phyloP scores from a whole-genome alignment of 805 yeast genomes.

The Sporopachydermia quercuum region DNA sequence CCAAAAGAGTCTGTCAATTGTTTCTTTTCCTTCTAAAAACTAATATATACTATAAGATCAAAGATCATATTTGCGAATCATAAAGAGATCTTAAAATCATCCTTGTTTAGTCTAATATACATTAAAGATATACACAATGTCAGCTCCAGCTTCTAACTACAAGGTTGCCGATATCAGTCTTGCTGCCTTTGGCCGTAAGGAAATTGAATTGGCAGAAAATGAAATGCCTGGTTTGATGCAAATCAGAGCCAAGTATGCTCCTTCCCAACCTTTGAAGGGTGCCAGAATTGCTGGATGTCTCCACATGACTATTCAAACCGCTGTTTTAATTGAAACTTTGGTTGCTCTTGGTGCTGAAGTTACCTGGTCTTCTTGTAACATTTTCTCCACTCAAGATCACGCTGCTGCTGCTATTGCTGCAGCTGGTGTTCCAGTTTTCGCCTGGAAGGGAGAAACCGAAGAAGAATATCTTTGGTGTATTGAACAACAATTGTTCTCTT shows the following conservation, averaged over 20 bases:
- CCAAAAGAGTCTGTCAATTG: too few species aligned
- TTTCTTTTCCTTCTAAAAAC: too few species aligned
- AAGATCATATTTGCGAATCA: too few species aligned
- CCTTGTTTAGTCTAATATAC: too few species aligned
- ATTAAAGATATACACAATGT: too few species aligned
- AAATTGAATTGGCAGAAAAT: constrained; percentile 95
- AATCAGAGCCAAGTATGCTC: constrained; percentile 86
- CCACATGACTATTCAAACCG: constrained; percentile 99
- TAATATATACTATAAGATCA: too few species aligned
- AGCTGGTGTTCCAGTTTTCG: constrained; percentile 96
- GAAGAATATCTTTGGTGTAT: constrained; percentile 99
- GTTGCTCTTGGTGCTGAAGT: constrained; percentile 98
- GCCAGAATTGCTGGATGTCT: constrained; percentile 98
- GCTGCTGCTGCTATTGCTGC: constrained; percentile 99
- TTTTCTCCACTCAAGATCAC: constrained; percentile 98
- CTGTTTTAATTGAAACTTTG: constrained; percentile 94
- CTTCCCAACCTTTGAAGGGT: constrained; percentile 89
- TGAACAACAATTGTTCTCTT: constrained; percentile 96
- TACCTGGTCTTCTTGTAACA: constrained; percentile 99
- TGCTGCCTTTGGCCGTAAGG: constrained; percentile 99
- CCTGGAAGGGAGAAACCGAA: constrained; percentile 99
- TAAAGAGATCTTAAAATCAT: too few species aligned
- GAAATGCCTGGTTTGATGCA: constrained; percentile 99
- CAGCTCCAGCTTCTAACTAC: constrained; percentile 57
- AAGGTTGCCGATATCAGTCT: constrained; percentile 96